Evolutionary conservation across 1,284 basidiomycete genomes (phyloP), one percentile per base, ranked within the genome.

Genomic region (Trichosporon asahii): DNA sequence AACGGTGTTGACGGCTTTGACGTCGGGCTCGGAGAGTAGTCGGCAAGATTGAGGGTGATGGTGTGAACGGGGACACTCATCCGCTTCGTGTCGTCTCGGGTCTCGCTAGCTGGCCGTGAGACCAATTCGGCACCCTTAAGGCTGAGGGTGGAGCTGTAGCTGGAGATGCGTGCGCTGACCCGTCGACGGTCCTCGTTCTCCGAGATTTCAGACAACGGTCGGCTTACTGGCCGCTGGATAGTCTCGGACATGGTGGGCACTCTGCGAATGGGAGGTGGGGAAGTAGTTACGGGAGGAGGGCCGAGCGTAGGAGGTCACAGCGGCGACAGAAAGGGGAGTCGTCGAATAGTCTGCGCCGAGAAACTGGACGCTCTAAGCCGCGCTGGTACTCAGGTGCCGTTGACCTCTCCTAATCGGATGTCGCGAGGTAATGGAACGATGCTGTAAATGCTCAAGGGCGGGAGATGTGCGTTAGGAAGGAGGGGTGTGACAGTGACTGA

Each of bases 1-100:
- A 61, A 61, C 15, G 57, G 29, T 29, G 27, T 33, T 15, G 57
- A 61, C 2, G 57, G 23, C 29, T 31, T 29, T 33, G 55, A 18
- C 15, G 57, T 11, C 7, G 57, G 57, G 57, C 57, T 31, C 29
- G 70, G 64, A 14, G 76, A 76, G 73, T 81, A 82, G 31, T 80
- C 79, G 15, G 75, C 75, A 35, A 82, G 74, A 67, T 82, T 82
- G 61, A 82, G 71, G 7, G 81, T 79, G 69, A 82, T 79, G 29
- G 79, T 80, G 65, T 79, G 77, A 29, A 79, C 67, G 25, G 74
- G 76, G 66, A 70, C 40, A 40, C 68, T 72, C 14, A 70, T 64
- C 27, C 75, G 70, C 68, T 75, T 75, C 14, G 71, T 18, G 23
- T 75, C 72, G 23, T 80, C 78, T n/a, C 71, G 68, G 14, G 75